Conservation (phyloP, 2,329 filamentous ascomycete species). For the Monosporascus sp. region DNA sequence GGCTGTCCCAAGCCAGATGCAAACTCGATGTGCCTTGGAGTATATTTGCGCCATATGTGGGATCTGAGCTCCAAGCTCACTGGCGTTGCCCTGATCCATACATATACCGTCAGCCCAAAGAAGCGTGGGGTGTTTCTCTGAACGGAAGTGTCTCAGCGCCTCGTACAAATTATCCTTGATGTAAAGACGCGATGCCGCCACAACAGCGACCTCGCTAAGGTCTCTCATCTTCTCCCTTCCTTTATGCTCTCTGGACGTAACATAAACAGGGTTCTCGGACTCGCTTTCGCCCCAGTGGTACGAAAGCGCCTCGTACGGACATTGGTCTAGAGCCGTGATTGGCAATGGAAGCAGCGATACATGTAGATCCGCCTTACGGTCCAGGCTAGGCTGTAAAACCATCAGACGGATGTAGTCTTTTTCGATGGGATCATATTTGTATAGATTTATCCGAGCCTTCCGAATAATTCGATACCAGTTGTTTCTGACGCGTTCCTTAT, state of each 20-base stretch:
- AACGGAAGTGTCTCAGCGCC: not conserved
- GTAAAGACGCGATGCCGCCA: not conserved
- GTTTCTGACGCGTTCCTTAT: not conserved
- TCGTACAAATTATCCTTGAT: not conserved
- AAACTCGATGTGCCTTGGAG: not conserved
- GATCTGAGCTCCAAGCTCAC: not conserved
- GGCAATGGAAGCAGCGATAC: not conserved
- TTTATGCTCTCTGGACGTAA: not conserved
- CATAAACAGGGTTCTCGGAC: not conserved
- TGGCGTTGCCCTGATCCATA: not conserved
- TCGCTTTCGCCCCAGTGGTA: conserved; percentile 2
- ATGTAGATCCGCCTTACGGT: not conserved
- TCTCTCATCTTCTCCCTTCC: not conserved
- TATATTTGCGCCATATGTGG: conserved; percentile 2
- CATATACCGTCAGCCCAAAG: not conserved
- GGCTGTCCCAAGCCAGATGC: conserved; percentile 3
- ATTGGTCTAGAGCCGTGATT: not conserved
- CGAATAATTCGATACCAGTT: too few relatives aligned
- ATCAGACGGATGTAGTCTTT: conserved; percentile 1
- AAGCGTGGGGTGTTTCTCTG: too few relatives aligned
- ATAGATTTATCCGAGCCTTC: not conserved
- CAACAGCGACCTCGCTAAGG: not conserved
- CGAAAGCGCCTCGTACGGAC: conserved; percentile 1
- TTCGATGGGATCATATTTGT: not conserved
- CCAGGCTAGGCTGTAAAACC: not conserved